Percentiles rank a stretch among this genome's conserved stretches.
Evolutionary conservation across 1,284 basidiomycete species (phyloP).

Genomic region (Abortiporus biennis): DNA sequence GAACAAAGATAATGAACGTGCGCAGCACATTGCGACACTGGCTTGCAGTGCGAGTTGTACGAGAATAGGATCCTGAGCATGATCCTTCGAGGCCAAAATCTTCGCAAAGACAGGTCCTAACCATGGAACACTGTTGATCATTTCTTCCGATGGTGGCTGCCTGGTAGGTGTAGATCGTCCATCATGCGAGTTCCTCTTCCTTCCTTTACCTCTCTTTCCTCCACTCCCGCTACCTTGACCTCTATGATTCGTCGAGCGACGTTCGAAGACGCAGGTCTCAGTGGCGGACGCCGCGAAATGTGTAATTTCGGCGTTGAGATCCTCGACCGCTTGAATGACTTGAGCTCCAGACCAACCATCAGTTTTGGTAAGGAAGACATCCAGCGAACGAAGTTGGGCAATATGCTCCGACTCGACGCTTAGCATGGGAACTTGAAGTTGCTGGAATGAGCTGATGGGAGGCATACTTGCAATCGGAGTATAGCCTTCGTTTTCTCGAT

Average conservation of each 20-base stretch:
- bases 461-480: neutral
- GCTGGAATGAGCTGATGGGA: conserved; percentile 14
- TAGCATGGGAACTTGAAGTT: conserved; percentile 15
- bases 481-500: neutral
- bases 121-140: conserved; percentile 52
- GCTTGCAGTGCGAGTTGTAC: conserved; percentile 71
- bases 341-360: conserved; percentile 73
- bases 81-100: conserved; percentile 54
- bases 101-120: conserved; percentile 53
- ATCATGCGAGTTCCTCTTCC: conserved; percentile 10
- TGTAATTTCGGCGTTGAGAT: conserved; percentile 71
- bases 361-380: conserved; percentile 64
- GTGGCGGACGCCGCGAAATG: conserved; percentile 70
- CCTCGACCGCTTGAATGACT: conserved; percentile 70
- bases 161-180: conserved; percentile 16
- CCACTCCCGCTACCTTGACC: conserved; percentile 4
- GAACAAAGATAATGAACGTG: conserved; percentile 59
- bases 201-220: conserved; percentile 13
- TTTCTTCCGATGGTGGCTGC: conserved; percentile 22
- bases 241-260: conserved; percentile 1
- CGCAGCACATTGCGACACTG: conserved; percentile 57
- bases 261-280: conserved; percentile 41
- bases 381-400: conserved; percentile 47
- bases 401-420: conserved; percentile 28
- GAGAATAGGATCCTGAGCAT: conserved; percentile 66